Evolutionary conservation across 306 rosid species (phyloP).

Genomic region (Cicer chorassanicum): DNA sequence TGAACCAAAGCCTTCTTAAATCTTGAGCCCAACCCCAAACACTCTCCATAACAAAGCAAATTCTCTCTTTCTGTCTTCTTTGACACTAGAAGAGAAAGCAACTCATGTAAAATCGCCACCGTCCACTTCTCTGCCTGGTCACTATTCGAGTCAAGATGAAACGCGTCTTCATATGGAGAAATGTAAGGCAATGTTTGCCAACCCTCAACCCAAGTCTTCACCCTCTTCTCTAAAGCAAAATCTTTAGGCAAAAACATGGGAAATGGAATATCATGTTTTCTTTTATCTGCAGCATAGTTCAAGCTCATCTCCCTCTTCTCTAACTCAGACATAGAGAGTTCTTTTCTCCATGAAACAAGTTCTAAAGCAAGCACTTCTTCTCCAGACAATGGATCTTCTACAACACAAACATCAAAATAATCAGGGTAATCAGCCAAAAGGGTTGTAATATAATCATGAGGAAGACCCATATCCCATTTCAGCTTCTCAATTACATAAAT

Average conservation of each 20-base stretch:
- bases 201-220: constrained; percentile 70
- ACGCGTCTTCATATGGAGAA: constrained; percentile 78
- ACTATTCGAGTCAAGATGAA: constrained; percentile 64
- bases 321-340: constrained; percentile 70
- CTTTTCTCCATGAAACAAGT: constrained; percentile 73
- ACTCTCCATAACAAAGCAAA: constrained; percentile 61
- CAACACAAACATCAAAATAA: constrained; percentile 67
- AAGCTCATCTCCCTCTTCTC: constrained; percentile 58
- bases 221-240: constrained; percentile 74
- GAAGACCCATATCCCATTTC: constrained; percentile 92
- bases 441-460: constrained; percentile 55
- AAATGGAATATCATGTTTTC: constrained; percentile 55
- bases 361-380: constrained; percentile 71
- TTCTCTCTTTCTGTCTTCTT: constrained; percentile 76
- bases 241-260: constrained; percentile 75
- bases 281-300: constrained; percentile 37
- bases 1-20: constrained; percentile 77
- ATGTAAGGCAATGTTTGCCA: constrained; percentile 90
- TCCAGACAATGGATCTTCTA: constrained; percentile 58
- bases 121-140: constrained; percentile 90
- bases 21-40: constrained; percentile 72
- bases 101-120: constrained; percentile 78
- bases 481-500: constrained; percentile 67
- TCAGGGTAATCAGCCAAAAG: constrained; percentile 82
- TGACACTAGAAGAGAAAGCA: constrained; percentile 75